Percentiles rank a stretch among this genome's conserved stretches.
Conservation (phyloP, 2,329 filamentous ascomycete species). For the Aspergillus aculeatus region DNA sequence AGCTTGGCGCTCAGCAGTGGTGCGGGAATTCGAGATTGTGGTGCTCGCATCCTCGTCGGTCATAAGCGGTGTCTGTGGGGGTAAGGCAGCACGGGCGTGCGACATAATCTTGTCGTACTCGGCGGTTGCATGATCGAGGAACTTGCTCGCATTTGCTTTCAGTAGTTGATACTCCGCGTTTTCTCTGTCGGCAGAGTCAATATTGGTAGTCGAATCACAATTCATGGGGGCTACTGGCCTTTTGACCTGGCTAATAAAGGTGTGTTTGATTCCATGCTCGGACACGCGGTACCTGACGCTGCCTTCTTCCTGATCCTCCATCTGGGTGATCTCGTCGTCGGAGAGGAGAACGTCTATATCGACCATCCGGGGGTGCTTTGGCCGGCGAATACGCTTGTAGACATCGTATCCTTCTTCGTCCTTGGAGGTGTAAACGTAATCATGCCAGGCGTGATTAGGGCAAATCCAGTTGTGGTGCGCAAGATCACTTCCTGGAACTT, state of each 20-base stretch:
- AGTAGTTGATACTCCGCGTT: conserved; percentile 21
- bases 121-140: conserved; percentile 25
- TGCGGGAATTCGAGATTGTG: conserved; percentile 26
- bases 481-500: conserved; percentile 46
- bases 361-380: conserved; percentile 56
- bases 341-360: conserved; percentile 64
- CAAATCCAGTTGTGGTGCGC: conserved; percentile 78
- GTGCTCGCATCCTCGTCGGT: conserved; percentile 19
- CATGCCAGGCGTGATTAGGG: conserved; percentile 78
- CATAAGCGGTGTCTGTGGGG: conserved; percentile 22
- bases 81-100: conserved; percentile 28
- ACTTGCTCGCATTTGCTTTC: conserved; percentile 21
- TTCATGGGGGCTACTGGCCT: conserved; percentile 25
- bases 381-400: conserved; percentile 33
- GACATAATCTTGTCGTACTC: conserved; percentile 27
- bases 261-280: conserved; percentile 64
- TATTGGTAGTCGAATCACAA: background rate
- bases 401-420: conserved; percentile 54
- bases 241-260: conserved; percentile 68
- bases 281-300: conserved; percentile 66
- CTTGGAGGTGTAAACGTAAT: conserved; percentile 53
- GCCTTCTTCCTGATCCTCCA: conserved; percentile 60
- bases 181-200: conserved; percentile 20
- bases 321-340: conserved; percentile 54
- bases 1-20: conserved; percentile 32